Base-by-base conservation (phyloP, 129 eudicot species). In the Gnaphalium uliginosum region DNA sequence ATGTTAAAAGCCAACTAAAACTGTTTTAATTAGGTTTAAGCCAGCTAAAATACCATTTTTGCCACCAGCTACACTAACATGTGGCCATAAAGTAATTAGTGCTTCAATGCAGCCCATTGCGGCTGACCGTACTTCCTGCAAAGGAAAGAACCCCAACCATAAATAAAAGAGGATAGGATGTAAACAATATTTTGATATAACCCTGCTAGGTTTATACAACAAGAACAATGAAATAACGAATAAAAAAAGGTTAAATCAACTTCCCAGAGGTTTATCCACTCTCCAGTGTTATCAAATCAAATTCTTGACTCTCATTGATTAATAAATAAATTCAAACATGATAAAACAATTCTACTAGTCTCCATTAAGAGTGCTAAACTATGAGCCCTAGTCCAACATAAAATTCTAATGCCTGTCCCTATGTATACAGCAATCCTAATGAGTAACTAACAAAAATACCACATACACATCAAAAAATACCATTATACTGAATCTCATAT, bases 91-190 rank as follows among this genome's bases (percentile, higher is more conserved):
- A 63, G 71, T 22, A 70, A 29, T 67, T 64, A 88, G 77, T 66
- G 87, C 97, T 71, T 90, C 96, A 71, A 94, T 75, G 85, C 89
- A 88, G 79, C 83, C 77, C 93, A 94, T 89, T 76, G 97, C 93
- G 35, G 91, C 93, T 62, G 72, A 69, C 35, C 93, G 80, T 26
- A 94, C 82, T 53, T 79, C 88, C 92, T 89, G 81, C 15, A 63
- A 57, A 79, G 1, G 39, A 29, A 48, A 83, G 32, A 25, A 64
- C 22, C 30, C 58, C 15, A 65, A 68, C 69, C 76, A 67, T 61
- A 29, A 70, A 17, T n/a, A 54, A 66, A 14, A 57, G 17, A 25
- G 58, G 25, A 29, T 22, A 46, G 8, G 60, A 73, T 35, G 30
- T 35, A 33, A 19, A n/a, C 24, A 35, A 22, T 7, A 63, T 29